Evolutionary conservation across 192 early-diverging fungal genomes (phyloP), one percentile per base, ranked within the genome.

Genomic region (Linnemannia zychae): DNA sequence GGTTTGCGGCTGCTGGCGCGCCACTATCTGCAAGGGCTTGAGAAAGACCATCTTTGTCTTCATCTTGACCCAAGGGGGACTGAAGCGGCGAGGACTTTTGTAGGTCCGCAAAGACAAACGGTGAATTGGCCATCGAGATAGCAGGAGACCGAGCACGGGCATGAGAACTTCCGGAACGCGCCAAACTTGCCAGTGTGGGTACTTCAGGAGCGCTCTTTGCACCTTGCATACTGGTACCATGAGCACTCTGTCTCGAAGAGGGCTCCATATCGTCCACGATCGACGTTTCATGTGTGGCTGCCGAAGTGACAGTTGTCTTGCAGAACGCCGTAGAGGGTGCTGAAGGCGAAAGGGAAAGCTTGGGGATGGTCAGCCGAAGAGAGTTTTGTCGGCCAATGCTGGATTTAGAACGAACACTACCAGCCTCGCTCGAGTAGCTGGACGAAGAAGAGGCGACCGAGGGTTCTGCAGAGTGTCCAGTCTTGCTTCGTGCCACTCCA

Each of bases 281-380:
- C 31, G 77, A 71, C 4, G 83, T 76, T 0, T 74, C 74, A 48
- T 76, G 76, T 6, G 76, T 70, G 12, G 67, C 63, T 15, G 72
- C 70, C 4, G 77, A 63, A 11, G 77, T 75, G 24, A 85, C 83
- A 7, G 83, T 85, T 2, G 83, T 79, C 70, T 73, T 85, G 50
- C 77, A 85, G 34, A 85, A 85, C 9, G 63, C 77, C 2, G 83
- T 85, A 9, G 83, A 85, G 0, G 83, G 83, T 3, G 74, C 78
- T 2, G 83, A 85, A 9, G 83, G 77, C 6, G 83, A 76, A 37
- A 63, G 73, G 15, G 83, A 60, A 5, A 85, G 53, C 71, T 71
- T 77, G 37, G 83, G 78, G 7, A 85, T 46, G 9, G 77, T 76
- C 24, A 76, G 34, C 31, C 74, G 75, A 12, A 77, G 20, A 31